A percentile compares a stretch with the other conserved stretches of the same genome.
phyloP scores from a whole-genome alignment of 352 stramenopile genomes.

The Pythium dissotocum region DNA sequence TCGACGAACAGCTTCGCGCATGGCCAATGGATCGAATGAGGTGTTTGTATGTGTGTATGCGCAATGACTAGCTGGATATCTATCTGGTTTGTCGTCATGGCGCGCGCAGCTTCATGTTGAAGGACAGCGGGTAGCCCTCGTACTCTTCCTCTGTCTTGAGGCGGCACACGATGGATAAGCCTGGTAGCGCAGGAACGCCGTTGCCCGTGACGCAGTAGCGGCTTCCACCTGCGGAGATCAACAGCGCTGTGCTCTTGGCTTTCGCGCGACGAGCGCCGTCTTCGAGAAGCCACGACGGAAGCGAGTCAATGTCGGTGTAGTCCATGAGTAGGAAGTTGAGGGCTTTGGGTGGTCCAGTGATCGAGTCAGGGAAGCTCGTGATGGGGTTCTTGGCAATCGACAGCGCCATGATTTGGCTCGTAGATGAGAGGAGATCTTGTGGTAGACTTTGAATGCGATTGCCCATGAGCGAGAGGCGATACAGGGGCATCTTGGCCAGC shows the following conservation, averaged over 20 bases:
- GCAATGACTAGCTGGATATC: background rate
- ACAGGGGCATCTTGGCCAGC: background rate
- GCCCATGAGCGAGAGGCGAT: slow-evolving; percentile 11
- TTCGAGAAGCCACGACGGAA: slow-evolving; percentile 12
- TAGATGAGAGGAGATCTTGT: background rate
- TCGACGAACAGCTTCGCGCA: background rate
- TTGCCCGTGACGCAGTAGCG: background rate
- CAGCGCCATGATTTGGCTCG: background rate
- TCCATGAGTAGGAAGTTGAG: slow-evolving; percentile 15
- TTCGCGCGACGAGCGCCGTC: slow-evolving; percentile 2
- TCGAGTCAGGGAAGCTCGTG: background rate
- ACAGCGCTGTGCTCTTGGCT: background rate
- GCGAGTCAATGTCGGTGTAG: slow-evolving; percentile 11
- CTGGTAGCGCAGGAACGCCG: background rate
- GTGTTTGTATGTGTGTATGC: background rate
- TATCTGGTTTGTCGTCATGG: background rate
- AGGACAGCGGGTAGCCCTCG: slow-evolving; percentile 13
- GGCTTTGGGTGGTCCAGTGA: background rate
- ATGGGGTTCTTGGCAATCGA: slow-evolving; percentile 23
- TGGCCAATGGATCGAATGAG: background rate
- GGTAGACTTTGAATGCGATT: slow-evolving; percentile 8
- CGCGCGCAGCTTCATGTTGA: slow-evolving; percentile 13
- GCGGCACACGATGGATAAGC: slow-evolving; percentile 12
- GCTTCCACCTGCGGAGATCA: slow-evolving; percentile 12
- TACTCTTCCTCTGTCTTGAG: slow-evolving; percentile 8